Percentiles rank a stretch among this genome's conserved stretches.
phyloP scores from a whole-genome alignment of 164 flowering plant genomes.

The Tetrastigma voinierianum region DNA sequence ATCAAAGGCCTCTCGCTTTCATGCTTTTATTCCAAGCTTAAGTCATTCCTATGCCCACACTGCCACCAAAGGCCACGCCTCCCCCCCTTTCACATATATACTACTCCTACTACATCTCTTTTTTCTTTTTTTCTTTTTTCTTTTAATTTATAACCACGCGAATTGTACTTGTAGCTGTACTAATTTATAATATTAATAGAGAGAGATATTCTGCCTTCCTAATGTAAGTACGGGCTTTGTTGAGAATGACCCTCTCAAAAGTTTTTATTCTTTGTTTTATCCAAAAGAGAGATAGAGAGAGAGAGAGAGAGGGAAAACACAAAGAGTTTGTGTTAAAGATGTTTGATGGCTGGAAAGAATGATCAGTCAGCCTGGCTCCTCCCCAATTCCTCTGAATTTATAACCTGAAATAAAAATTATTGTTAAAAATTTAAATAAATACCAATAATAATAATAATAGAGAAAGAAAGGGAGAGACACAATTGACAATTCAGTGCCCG shows the following conservation, averaged over 20 bases:
- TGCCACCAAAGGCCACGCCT: conserved; percentile 22
- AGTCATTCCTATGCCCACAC: conserved; percentile 37
- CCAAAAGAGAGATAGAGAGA: background rate
- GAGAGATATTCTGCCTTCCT: no score
- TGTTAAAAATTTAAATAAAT: background rate
- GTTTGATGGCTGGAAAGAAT: conserved; percentile 32
- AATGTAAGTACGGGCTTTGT: background rate
- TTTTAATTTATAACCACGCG: no score
- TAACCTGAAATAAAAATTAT: no score
- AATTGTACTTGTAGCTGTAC: background rate
- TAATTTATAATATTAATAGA: no score
- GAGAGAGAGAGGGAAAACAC: conserved; percentile 10
- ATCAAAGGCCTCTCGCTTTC: conserved; percentile 16
- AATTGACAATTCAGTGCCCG: conserved; percentile 15
- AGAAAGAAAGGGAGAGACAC: conserved; percentile 8
- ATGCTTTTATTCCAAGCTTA: conserved; percentile 29
- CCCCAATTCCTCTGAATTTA: no score
- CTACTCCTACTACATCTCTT: conserved; percentile 1
- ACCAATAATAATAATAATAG: no score
- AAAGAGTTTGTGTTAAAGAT: background rate
- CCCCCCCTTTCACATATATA: background rate
- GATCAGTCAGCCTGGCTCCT: conserved; percentile 20
- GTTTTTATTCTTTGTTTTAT: background rate
- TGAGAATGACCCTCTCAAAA: conserved; percentile 11
- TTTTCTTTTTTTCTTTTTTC: no score